Percentiles rank a stretch among this genome's conserved stretches.
These are phyloP conservation scores for Lactarius sanguifluus DNA, from an alignment of 768 basidiomycete species.

Conservation along the genomic window DNA sequence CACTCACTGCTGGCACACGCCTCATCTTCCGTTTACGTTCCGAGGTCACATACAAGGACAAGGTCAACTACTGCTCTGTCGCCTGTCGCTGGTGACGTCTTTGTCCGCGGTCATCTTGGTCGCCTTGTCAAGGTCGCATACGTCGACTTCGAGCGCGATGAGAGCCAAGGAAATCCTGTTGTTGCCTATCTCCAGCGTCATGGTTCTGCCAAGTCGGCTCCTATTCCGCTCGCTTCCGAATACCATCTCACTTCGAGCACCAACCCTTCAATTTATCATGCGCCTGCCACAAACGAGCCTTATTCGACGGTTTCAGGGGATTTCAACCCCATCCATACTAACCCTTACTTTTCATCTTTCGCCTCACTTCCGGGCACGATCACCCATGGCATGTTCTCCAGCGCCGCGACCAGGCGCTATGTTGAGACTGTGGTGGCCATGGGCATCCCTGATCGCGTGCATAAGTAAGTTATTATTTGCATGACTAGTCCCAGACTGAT, in stretches of 20 bases:
- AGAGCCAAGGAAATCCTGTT: conserved; percentile 91
- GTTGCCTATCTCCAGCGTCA: conserved; percentile 91
- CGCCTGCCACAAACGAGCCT: conserved; percentile 91
- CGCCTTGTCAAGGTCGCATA: conserved; percentile 85
- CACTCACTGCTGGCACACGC: conserved; percentile 74
- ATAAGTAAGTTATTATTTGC: conserved; percentile 57
- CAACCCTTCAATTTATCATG: conserved; percentile 63
- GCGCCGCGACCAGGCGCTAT: conserved; percentile 89
- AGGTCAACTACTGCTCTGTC: conserved; percentile 77
- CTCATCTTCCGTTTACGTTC: conserved; percentile 91
- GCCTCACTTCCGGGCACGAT: conserved; percentile 94
- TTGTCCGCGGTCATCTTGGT: conserved; percentile 86
- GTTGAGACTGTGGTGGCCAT: conserved; percentile 94
- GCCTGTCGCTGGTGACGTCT: conserved; percentile 82
- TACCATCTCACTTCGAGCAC: conserved; percentile 79
- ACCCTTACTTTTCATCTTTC: conserved; percentile 96
- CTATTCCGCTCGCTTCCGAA: conserved; percentile 75
- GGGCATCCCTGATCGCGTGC: conserved; percentile 87
- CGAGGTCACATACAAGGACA: conserved; percentile 88
- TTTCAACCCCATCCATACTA: conserved; percentile 98
- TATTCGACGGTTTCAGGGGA: conserved; percentile 97
- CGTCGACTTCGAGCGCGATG: conserved; percentile 82
- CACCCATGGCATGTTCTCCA: conserved; percentile 97
- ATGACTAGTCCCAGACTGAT: conserved; percentile 17
- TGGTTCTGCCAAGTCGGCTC: conserved; percentile 74